Evolutionary conservation across 2,329 filamentous ascomycete species (phyloP).

Genomic region (Pezicula radicicola): DNA sequence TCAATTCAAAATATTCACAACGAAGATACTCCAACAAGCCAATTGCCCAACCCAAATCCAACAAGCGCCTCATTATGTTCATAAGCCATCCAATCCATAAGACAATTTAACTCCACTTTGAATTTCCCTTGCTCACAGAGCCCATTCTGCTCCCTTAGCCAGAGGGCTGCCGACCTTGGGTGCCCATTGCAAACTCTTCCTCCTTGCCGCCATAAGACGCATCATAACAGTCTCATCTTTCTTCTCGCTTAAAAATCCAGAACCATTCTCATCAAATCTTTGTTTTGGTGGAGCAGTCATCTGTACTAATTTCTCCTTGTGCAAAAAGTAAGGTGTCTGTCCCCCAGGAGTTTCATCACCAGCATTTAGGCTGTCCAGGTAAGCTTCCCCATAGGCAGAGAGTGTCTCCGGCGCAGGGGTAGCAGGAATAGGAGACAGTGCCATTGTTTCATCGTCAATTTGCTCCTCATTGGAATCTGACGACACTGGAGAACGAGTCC

Average conservation of each 20-base stretch:
- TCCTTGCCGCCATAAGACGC: slow-evolving; percentile 63
- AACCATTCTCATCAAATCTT: slow-evolving; percentile 24
- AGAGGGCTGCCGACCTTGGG: slow-evolving; percentile 74
- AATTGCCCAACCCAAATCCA: no score
- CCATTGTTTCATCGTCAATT: slow-evolving; percentile 18
- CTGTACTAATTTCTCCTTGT: slow-evolving; percentile 26
- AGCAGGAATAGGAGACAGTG: slow-evolving; percentile 26
- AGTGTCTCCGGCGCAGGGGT: slow-evolving; percentile 28
- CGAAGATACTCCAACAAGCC: no score
- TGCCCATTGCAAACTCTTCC: slow-evolving; percentile 76
- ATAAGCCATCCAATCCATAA: not conserved
- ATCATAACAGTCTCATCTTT: slow-evolving; percentile 46
- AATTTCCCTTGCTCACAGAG: not conserved
- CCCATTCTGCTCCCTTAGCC: slow-evolving; percentile 37
- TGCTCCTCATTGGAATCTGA: slow-evolving; percentile 12
- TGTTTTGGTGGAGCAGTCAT: slow-evolving; percentile 26
- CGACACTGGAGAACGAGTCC: slow-evolving; percentile 24
- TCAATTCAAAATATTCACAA: no score
- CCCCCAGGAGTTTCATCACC: slow-evolving; percentile 22
- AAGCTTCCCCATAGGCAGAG: slow-evolving; percentile 22
- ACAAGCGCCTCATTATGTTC: not conserved
- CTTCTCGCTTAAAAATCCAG: slow-evolving; percentile 42
- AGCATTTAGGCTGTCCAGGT: slow-evolving; percentile 21
- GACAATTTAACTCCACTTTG: not conserved
- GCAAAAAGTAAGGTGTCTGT: slow-evolving; percentile 28